These are phyloP conservation scores for Penicillium pancosmium DNA, from an alignment of 495 filamentous ascomycete species.

Conservation along the genomic window DNA sequence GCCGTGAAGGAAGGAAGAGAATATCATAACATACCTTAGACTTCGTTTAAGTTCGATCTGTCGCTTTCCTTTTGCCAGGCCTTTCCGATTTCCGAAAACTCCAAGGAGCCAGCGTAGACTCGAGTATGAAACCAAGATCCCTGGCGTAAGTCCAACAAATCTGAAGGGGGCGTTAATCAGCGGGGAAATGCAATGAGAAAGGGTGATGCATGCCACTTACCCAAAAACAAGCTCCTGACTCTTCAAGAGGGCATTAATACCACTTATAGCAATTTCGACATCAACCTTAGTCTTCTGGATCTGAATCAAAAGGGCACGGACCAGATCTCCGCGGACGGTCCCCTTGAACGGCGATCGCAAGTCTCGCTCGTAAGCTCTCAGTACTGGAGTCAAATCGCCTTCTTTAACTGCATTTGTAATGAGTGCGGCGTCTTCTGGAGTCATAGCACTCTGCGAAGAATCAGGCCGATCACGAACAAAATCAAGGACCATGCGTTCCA, in stretches of 20 bases:
- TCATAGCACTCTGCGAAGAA: conserved; percentile 47
- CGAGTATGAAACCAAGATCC: conserved; percentile 81
- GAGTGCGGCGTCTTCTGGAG: conserved; percentile 61
- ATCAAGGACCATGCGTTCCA: conserved; percentile 97
- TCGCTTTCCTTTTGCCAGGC: conserved; percentile 59
- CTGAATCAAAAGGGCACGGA: conserved; percentile 90
- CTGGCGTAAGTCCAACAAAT: conserved; percentile 90
- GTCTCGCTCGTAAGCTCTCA: conserved; percentile 88
- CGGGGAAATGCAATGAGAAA: neutral
- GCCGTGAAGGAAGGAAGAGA: neutral
- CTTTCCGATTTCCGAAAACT: conserved; percentile 66
- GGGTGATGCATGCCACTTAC: conserved; percentile 34
- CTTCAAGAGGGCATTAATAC: conserved; percentile 89
- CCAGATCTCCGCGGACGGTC: conserved; percentile 79
- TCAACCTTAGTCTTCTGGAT: conserved; percentile 99
- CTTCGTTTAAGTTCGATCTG: conserved; percentile 69
- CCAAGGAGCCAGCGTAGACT: conserved; percentile 69
- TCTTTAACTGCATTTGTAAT: conserved; percentile 79
- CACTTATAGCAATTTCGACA: conserved; percentile 91
- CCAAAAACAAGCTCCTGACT: conserved; percentile 97
- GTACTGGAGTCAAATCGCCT: conserved; percentile 88
- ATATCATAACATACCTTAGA: conserved; percentile 56
- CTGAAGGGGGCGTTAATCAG: conserved; percentile 29
- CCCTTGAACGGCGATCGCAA: conserved; percentile 76
- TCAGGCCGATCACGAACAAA: conserved; percentile 80